Evolutionary conservation across 2,329 filamentous ascomycete species (phyloP), one percentile per base, ranked within the genome.

Genomic region (Achaetomium macrosporum): DNA sequence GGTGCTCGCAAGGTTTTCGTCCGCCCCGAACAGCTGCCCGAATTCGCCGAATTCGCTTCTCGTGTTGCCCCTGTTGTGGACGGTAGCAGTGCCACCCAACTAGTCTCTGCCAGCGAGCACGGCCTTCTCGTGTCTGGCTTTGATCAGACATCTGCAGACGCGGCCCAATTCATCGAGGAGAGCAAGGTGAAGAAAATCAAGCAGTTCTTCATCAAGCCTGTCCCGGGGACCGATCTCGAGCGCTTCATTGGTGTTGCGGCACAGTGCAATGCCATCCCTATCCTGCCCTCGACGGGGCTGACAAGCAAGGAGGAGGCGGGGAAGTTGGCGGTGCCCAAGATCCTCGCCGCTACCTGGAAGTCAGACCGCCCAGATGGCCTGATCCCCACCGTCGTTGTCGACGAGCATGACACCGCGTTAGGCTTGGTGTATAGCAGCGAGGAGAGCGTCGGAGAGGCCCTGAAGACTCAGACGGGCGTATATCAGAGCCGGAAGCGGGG

Each of bases 401-500:
- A 99, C 66, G 89, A 96, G 74, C 77, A 86, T 45, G 91, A 90
- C 1, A 76, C 87, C 17, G 88, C 90, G 9, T 75, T 99, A 13
- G 93, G 93, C 0, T 73, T 99, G 59, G 93, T 96, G 16, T 99
- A 96, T 76, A 96, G 91, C 71, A 96, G 88, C 65, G 83, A 87
- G 58, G 88, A 95, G 69, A 97, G 92, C 67, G 83, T 99, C 33
- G 77, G 83, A 9, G 92, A 95, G 72, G 92, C 92, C 36, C 68
- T 99, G 56, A 82, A 82, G 64, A 95, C 90, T 6, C 75, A 78
- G 62, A 76, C 75, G 0, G 91, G 93, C 31, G 92, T 97, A 36
- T 99, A 99, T 69, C 90, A 96, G 71, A 97, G 92, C 73, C 81
- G 93, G 48, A 97, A 96, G 76, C 82, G 93, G 42, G 93, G 93